Base-by-base conservation (phyloP, 2,329 filamentous ascomycete species). In the Alternaria arbusti region DNA sequence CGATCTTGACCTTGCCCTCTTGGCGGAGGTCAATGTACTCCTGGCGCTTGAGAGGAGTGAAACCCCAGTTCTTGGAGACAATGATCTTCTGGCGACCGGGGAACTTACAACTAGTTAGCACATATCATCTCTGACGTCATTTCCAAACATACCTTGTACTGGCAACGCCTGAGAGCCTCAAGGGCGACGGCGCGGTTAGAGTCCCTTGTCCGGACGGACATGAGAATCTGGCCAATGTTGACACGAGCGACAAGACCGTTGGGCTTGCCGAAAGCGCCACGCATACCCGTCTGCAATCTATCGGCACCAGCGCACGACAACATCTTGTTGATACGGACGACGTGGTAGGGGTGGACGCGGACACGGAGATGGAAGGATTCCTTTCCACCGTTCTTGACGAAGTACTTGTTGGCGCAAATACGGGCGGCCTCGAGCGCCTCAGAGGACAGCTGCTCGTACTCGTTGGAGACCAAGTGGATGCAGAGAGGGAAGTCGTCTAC, bases 301-400 rank as follows among this genome's bases (percentile, higher is more conserved):
- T 99, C 96, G 91, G 96, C 96, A 90, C 96, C 96, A 82, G 96
- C 96, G 86, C 96, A 99, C 83, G 96, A 98, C 93, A 99, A 95
- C 96, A 99, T 99, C 92, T 99, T 99, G 94, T 99, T 99, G 94
- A 99, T 99, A 87, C 96, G 96, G 89, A 99, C 92, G 86, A 99
- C 96, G 89, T 99, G 96, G 93, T 93, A 99, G 76, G 96, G 96
- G 90, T 99, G 96, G 82, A 94, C 94, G 83, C 96, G 88, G 80
- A 90, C 87, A 74, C 88, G 88, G 70, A 90, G 82, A 83, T 90
- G 88, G 87, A 90, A 90, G 83, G 86, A 86, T 87, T 90, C 88
- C 84, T 90, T 90, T 83, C 88, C 88, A 78, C 86, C 85, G 75
- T 86, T 83, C 85, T 90, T 90, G 82, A 90, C 88, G 74, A 90